Evolutionary conservation across 2,329 filamentous ascomycete species (phyloP).

Genomic region (Epichloe coenophiala): DNA sequence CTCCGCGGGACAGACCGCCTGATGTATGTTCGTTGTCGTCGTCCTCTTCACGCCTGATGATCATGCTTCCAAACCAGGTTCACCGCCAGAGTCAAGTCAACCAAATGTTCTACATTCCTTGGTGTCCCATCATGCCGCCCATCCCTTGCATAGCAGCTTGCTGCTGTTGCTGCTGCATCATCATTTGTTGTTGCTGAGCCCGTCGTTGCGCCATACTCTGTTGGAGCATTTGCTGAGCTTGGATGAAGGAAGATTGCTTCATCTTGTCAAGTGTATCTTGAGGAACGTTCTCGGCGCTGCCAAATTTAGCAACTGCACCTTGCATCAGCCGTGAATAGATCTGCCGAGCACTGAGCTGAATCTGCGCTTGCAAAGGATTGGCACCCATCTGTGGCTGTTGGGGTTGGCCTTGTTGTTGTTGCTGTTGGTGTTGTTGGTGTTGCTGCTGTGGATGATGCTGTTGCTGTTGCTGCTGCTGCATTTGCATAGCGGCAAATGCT

Average conservation of each 20-base stretch:
- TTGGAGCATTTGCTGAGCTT: slow-evolving; percentile 24
- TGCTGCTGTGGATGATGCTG: slow-evolving; percentile 15
- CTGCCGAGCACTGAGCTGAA: slow-evolving; percentile 19
- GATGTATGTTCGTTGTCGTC: not conserved
- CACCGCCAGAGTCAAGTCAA: not conserved
- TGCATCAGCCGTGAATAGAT: slow-evolving; percentile 28
- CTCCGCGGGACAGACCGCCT: not conserved
- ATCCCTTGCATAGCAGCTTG: slow-evolving; percentile 36
- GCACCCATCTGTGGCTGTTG: slow-evolving; percentile 18
- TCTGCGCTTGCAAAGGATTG: slow-evolving; percentile 18
- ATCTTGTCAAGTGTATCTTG: slow-evolving; percentile 30
- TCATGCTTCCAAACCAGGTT: not conserved
- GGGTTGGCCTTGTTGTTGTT: slow-evolving; percentile 17
- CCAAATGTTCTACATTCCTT: slow-evolving; percentile 27
- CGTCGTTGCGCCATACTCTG: slow-evolving; percentile 19
- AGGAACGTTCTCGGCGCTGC: slow-evolving; percentile 31
- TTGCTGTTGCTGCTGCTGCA: slow-evolving; percentile 21
- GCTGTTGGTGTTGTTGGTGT: slow-evolving; percentile 9
- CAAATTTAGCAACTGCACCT: slow-evolving; percentile 21
- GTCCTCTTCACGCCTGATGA: not conserved
- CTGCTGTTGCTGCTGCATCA: slow-evolving; percentile 23
- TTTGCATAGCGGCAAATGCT: slow-evolving; percentile 23
- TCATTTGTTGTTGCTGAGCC: slow-evolving; percentile 18
- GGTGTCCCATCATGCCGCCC: slow-evolving; percentile 39
- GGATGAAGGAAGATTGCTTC: slow-evolving; percentile 26